phyloP scores from a whole-genome alignment of 352 stramenopile genomes.

The Nothophytophthora sp. region DNA sequence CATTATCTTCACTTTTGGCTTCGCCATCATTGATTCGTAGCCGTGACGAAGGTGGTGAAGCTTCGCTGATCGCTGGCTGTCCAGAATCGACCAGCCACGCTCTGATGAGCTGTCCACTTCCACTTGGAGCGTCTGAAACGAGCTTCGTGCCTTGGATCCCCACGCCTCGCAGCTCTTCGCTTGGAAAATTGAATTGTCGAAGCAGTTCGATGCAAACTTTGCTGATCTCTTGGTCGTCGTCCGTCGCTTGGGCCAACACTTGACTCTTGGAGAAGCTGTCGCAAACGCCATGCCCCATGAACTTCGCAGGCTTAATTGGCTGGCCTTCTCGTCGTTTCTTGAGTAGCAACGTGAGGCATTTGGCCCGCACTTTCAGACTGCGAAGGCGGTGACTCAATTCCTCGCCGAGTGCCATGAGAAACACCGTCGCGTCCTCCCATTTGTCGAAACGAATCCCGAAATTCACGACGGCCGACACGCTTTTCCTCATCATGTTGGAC shows the following conservation, averaged over 20 bases:
- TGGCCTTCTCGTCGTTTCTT: slow-evolving; percentile 78
- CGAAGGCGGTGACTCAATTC: slow-evolving; percentile 72
- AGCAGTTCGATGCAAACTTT: slow-evolving; percentile 61
- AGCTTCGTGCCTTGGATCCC: slow-evolving; percentile 83
- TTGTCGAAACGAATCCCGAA: slow-evolving; percentile 92
- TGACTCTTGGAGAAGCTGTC: slow-evolving; percentile 87
- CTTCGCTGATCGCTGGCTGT: slow-evolving; percentile 1
- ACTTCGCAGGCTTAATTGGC: slow-evolving; percentile 80
- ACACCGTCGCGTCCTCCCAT: slow-evolving; percentile 72
- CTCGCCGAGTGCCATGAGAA: slow-evolving; percentile 77
- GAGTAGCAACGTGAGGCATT: slow-evolving; percentile 80
- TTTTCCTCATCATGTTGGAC: slow-evolving; percentile 79
- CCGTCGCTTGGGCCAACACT: slow-evolving; percentile 52
- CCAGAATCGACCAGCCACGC: slow-evolving; percentile 48
- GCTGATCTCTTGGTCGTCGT: slow-evolving; percentile 54
- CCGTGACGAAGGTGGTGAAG: background rate
- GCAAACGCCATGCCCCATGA: slow-evolving; percentile 86
- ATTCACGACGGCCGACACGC: slow-evolving; percentile 91
- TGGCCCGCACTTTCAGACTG: slow-evolving; percentile 53
- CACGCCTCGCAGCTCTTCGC: slow-evolving; percentile 68
- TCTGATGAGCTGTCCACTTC: slow-evolving; percentile 48
- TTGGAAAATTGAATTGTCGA: slow-evolving; percentile 55
- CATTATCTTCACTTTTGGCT: slow-evolving; percentile 13
- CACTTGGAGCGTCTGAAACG: slow-evolving; percentile 18
- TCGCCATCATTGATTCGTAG: slow-evolving; percentile 2